These are phyloP conservation scores for Backusella parvicylindrica DNA, from an alignment of 192 early-diverging fungal genomes.

Conservation along the genomic window DNA sequence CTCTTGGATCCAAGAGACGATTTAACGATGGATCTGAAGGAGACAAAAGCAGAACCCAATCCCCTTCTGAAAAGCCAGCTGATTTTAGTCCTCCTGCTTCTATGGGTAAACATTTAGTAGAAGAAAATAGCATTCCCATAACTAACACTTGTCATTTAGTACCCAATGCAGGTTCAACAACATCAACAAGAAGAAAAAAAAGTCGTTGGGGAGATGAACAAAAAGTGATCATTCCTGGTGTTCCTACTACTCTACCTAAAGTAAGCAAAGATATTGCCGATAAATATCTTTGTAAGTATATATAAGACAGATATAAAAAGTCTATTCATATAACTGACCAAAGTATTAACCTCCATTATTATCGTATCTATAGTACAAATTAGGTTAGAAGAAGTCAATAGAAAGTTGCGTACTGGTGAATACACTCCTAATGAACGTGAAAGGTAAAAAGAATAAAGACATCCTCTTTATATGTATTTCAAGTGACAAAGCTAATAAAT, in stretches of 20 bases:
- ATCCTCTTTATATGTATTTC: not conserved
- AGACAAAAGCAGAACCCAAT: not conserved
- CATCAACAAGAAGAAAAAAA: slow-evolving; percentile 60
- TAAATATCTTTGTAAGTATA: slow-evolving; percentile 60
- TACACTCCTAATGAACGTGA: slow-evolving; percentile 76
- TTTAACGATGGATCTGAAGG: slow-evolving; percentile 15
- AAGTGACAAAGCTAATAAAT: not conserved
- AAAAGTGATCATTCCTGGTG: slow-evolving; percentile 68
- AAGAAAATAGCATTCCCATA: not conserved
- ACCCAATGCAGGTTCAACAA: not conserved
- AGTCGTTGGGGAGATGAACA: slow-evolving; percentile 90
- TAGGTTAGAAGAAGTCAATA: slow-evolving; percentile 89
- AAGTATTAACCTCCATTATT: too few species aligned
- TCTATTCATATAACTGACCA: too few species aligned
- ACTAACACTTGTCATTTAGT: too few species aligned
- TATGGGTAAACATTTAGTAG: not conserved
- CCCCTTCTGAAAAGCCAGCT: not conserved
- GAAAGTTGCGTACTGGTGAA: slow-evolving; percentile 78
- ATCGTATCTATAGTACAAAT: slow-evolving; percentile 55
- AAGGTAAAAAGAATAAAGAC: slow-evolving; percentile 43
- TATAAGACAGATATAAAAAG: too few species aligned
- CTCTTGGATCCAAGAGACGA: slow-evolving; percentile 16
- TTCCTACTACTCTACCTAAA: slow-evolving; percentile 74
- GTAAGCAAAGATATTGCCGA: slow-evolving; percentile 82
- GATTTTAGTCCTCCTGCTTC: not conserved